Percentiles rank a stretch among this genome's conserved stretches.
Evolutionary conservation across 495 filamentous ascomycete species (phyloP).

Genomic region (Podospora anserina): DNA sequence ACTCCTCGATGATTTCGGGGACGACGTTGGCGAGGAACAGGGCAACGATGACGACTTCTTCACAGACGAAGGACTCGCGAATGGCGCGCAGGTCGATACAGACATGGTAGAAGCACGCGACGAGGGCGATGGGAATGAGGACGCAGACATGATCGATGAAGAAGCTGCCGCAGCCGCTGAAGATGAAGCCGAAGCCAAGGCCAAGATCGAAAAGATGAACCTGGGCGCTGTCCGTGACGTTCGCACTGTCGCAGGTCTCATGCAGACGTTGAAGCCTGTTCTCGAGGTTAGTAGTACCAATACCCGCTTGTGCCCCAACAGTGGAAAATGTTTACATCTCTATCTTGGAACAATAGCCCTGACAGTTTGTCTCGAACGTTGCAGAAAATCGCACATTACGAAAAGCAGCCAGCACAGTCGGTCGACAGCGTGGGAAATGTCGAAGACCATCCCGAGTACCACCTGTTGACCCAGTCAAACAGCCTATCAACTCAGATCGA

Average conservation of each 20-base stretch:
- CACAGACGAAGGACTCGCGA: slow-evolving; percentile 26
- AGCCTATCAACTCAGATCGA: slow-evolving; percentile 84
- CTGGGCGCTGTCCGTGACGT: slow-evolving; percentile 68
- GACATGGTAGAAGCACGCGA: slow-evolving; percentile 34
- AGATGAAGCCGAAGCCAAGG: slow-evolving; percentile 67
- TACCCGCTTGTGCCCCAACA: slow-evolving; percentile 10
- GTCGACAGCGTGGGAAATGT: slow-evolving; percentile 63
- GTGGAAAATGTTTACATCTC: slow-evolving; percentile 49
- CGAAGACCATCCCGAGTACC: slow-evolving; percentile 84
- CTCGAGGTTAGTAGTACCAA: slow-evolving; percentile 62
- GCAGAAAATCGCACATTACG: slow-evolving; percentile 74
- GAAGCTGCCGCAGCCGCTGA: slow-evolving; percentile 43
- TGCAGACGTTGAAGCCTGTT: slow-evolving; percentile 73
- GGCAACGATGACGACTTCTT: slow-evolving; percentile 42
- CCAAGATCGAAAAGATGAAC: slow-evolving; percentile 76
- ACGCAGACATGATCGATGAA: slow-evolving; percentile 51
- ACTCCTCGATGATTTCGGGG: slow-evolving; percentile 86
- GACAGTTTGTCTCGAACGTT: slow-evolving; percentile 51
- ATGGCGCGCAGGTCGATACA: slow-evolving; percentile 25
- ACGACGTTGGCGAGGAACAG: slow-evolving; percentile 54
- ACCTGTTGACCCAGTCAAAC: slow-evolving; percentile 77
- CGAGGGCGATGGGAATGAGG: slow-evolving; percentile 46
- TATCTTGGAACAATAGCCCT: slow-evolving; percentile 50
- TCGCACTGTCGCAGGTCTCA: slow-evolving; percentile 66
- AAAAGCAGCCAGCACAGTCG: slow-evolving; percentile 63